Percentiles rank a stretch among this genome's conserved stretches.
Evolutionary conservation across 1,284 basidiomycete species (phyloP).

Genomic region (Omphalotus olearius): DNA sequence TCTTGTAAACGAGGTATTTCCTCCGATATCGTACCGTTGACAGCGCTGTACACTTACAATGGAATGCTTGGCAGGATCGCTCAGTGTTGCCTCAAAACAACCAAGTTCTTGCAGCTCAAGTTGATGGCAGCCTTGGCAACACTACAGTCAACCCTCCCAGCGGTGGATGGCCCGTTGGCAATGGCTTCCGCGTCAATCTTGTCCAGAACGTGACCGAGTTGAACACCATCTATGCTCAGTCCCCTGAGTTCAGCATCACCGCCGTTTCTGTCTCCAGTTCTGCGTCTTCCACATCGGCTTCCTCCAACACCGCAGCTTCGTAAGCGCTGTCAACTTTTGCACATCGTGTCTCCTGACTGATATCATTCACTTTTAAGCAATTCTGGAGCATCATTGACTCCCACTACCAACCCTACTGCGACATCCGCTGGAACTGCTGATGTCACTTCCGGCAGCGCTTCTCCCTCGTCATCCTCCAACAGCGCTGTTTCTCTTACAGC

Average conservation of each 20-base stretch:
- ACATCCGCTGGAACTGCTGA: constrained; percentile 17
- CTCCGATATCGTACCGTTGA: constrained; percentile 22
- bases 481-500: constrained; percentile 24
- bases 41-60: background rate
- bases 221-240: constrained; percentile 62
- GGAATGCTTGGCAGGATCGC: background rate
- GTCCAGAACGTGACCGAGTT: constrained; percentile 43
- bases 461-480: constrained; percentile 21
- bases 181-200: constrained; percentile 66
- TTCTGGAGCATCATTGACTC: constrained; percentile 13
- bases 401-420: constrained; percentile 19
- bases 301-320: constrained; percentile 6
- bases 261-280: constrained; percentile 16
- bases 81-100: constrained; percentile 13
- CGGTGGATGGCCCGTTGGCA: constrained; percentile 46
- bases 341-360: background rate
- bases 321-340: background rate
- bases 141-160: constrained; percentile 45
- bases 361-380: constrained; percentile 15
- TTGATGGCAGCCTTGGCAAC: constrained; percentile 37
- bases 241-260: constrained; percentile 50
- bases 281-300: constrained; percentile 11
- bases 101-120: constrained; percentile 46
- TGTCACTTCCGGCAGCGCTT: constrained; percentile 21
- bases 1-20: constrained; percentile 52